Base-by-base conservation (phyloP, 2,329 filamentous ascomycete species). In the Chrysoporthe puriensis region DNA sequence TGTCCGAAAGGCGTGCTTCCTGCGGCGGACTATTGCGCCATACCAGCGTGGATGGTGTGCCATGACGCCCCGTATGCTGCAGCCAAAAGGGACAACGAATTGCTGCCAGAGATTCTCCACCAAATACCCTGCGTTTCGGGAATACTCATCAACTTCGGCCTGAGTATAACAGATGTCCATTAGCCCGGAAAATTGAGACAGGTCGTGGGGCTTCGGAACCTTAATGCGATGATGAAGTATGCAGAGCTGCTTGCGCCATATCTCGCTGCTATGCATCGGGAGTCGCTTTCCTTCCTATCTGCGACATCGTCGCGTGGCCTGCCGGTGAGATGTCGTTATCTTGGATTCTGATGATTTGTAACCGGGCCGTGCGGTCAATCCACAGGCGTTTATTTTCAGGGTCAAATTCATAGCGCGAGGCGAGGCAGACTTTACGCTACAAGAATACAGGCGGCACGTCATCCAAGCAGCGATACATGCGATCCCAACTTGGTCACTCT, bases 201-300 rank as follows among this genome's bases (percentile, higher is more conserved):
- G 46, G 43, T 42, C 62, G 64, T 60, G 60, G 59, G 67, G 64
- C 48, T 42, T 42, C 8, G 56, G 5, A 56, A 57, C 44, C 52
- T 62, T 57, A 48, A 65, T 21, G 42, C 62, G 66, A 69, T 69
- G 68, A 63, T 69, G 68, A 69, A 69, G 64, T 64, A 62, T 69
- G 52, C 43, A 52, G 42, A 59, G 57, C 54, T 43, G 21, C 50
- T 67, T 65, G 68, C 68, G 68, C 68, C 68, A 69, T 69, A 62
- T 18, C 57, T 63, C 40, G n/a, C 42, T 66, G 59, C 62, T 50
- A 43, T 36, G 62, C 66, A 50, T 63, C 62, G 68, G 65, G 62
- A 48, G 57, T 69, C 54, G 68, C 68, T 36, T 64, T 66, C 64
- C 44, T 61, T 44, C 26, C 60, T 62, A 52, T 61, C 67, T 42